phyloP scores from a whole-genome alignment of 78 protist genomes.

The Dictyostelium citrinum region DNA sequence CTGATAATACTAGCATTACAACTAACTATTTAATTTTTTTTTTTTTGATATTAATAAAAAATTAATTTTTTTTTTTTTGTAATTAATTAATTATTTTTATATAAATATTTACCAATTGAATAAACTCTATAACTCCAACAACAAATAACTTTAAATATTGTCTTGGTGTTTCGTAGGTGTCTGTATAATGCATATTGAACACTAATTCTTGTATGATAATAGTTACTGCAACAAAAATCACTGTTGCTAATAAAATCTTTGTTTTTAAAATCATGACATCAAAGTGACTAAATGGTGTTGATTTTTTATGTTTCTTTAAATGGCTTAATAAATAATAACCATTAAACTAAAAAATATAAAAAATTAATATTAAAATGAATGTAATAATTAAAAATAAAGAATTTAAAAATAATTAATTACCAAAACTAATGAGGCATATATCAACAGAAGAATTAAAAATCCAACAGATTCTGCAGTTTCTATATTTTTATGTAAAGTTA shows the following conservation, averaged over 20 bases:
- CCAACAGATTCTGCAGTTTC: constrained; percentile 3
- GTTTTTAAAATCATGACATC: constrained; percentile 1
- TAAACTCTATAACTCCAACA: background rate
- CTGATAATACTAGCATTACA: background rate
- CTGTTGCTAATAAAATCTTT: background rate
- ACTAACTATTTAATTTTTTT: no score
- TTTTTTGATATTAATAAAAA: no score
- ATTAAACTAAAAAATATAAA: background rate
- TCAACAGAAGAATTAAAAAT: background rate
- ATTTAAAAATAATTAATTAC: background rate
- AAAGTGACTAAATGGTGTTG: background rate
- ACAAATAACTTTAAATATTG: constrained; percentile 4
- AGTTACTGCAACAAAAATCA: background rate
- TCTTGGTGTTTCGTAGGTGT: background rate
- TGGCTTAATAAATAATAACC: constrained; percentile 2
- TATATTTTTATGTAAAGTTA: background rate
- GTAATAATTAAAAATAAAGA: background rate
- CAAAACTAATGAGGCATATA: background rate
- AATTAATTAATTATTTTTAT: no score
- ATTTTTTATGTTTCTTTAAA: background rate
- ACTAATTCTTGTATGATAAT: background rate
- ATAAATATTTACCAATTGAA: background rate
- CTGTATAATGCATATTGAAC: background rate
- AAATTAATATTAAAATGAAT: background rate
- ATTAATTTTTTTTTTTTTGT: no score